These are phyloP conservation scores for Strobilomyces dryophilus DNA, from an alignment of 768 basidiomycete species.

Conservation along the genomic window DNA sequence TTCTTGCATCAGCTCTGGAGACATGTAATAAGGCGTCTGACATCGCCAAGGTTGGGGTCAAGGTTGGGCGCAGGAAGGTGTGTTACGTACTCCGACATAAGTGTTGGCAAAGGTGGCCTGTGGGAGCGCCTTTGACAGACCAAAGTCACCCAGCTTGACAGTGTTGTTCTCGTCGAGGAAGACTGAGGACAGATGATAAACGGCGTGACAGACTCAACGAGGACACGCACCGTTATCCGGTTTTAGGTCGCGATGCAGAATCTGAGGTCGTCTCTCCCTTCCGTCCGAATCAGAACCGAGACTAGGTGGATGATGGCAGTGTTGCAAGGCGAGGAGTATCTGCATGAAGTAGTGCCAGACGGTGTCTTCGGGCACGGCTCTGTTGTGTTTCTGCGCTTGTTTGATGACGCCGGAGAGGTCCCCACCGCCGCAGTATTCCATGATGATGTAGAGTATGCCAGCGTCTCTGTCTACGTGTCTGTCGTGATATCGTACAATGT, in stretches of 20 bases:
- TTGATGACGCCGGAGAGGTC: conserved; percentile 90
- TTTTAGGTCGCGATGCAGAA: conserved; percentile 89
- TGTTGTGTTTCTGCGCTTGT: conserved; percentile 60
- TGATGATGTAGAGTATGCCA: conserved; percentile 93
- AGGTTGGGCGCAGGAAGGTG: not conserved
- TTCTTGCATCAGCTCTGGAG: conserved; percentile 96
- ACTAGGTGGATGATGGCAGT: conserved; percentile 82
- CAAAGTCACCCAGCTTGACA: conserved; percentile 98
- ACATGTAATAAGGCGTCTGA: conserved; percentile 99
- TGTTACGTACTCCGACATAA: conserved; percentile 82
- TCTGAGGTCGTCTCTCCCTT: conserved; percentile 55
- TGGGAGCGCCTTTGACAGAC: conserved; percentile 86
- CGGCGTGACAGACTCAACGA: not conserved
- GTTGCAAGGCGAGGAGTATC: conserved; percentile 80
- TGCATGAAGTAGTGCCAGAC: conserved; percentile 97
- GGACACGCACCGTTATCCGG: conserved; percentile 83
- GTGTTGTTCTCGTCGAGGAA: conserved; percentile 81
- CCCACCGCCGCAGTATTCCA: conserved; percentile 99
- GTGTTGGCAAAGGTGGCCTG: conserved; percentile 91
- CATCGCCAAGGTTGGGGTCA: conserved; percentile 36
- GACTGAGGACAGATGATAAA: conserved; percentile 46
- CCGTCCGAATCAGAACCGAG: conserved; percentile 36
- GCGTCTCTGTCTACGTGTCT: conserved; percentile 86
- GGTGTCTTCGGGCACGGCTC: conserved; percentile 84
- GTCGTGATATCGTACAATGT: conserved; percentile 96